Evolutionary conservation across 2,329 filamentous ascomycete genomes (phyloP).

Genomic region (Pseudonectria buxi): DNA sequence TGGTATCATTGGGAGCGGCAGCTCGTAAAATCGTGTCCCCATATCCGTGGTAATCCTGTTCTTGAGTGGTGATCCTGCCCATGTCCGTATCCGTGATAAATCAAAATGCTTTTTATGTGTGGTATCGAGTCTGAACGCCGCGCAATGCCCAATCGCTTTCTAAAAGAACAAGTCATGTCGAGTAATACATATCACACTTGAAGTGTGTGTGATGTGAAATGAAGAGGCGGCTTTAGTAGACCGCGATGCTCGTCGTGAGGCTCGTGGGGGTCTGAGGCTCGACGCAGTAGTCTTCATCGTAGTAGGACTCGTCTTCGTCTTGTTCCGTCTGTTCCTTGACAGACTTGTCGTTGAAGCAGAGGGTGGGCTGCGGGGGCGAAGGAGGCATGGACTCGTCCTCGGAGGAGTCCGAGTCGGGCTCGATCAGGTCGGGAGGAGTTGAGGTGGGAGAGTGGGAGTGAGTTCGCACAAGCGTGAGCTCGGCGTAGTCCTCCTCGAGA

Average conservation of each 20-base stretch:
- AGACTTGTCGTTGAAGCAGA: conserved; percentile 57
- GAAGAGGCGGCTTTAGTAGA: conserved; percentile 37
- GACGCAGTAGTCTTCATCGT: conserved; percentile 48
- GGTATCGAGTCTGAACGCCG: conserved; percentile 1
- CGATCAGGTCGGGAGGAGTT: conserved; percentile 58
- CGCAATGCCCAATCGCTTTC: conserved; percentile 6
- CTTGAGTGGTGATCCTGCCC: too few relatives aligned
- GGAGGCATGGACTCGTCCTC: conserved; percentile 73
- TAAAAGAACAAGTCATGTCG: conserved; percentile 6
- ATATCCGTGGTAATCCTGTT: too few relatives aligned
- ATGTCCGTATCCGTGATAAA: too few relatives aligned
- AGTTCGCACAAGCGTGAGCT: conserved; percentile 62
- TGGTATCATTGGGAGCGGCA: too few relatives aligned
- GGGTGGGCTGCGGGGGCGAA: conserved; percentile 52
- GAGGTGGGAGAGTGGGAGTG: conserved; percentile 54
- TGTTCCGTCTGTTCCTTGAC: conserved; percentile 34
- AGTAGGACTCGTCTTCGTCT: conserved; percentile 38
- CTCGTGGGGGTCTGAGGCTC: conserved; percentile 44
- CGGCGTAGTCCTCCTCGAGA: conserved; percentile 58
- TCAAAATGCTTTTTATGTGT: neutral
- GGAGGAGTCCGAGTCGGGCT: conserved; percentile 63
- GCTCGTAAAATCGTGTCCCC: too few relatives aligned
- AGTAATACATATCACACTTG: conserved; percentile 1
- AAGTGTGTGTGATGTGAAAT: neutral
- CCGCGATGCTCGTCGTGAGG: conserved; percentile 49